A percentile compares a stretch with the other conserved stretches of the same genome.
Evolutionary conservation across 1,139 yeast species (phyloP).

Genomic region (Kodamaea suecica): DNA sequence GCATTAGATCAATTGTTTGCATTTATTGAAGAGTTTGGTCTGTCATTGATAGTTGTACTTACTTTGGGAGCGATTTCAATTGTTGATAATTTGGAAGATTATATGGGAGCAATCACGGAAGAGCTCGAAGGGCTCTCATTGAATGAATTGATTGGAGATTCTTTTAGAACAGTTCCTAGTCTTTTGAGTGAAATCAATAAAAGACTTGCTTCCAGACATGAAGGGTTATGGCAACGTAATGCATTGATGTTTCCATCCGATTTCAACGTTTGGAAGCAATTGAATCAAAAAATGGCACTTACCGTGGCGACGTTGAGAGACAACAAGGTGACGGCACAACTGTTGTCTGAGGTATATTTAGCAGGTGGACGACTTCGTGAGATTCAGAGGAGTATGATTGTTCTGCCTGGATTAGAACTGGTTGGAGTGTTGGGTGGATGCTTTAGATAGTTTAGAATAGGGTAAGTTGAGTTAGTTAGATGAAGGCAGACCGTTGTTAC

Average conservation of each 20-base stretch:
- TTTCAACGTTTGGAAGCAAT: constrained; percentile 61
- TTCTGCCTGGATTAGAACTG: constrained; percentile 24
- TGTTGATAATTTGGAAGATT: constrained; percentile 57
- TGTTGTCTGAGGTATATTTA: constrained; percentile 51
- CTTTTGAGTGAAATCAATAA: constrained; percentile 53
- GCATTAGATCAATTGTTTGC: constrained; percentile 71
- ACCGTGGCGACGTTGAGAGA: constrained; percentile 47
- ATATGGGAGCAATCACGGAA: constrained; percentile 60
- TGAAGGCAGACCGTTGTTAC: background rate
- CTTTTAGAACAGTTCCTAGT: constrained; percentile 54
- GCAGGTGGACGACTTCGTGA: constrained; percentile 47
- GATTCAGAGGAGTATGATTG: constrained; percentile 54
- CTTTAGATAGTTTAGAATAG: background rate
- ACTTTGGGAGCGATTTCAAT: constrained; percentile 81
- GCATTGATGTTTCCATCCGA: constrained; percentile 76
- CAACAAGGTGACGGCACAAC: constrained; percentile 50
- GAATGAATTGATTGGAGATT: constrained; percentile 47
- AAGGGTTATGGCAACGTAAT: constrained; percentile 59
- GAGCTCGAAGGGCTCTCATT: constrained; percentile 58
- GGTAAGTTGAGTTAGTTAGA: background rate
- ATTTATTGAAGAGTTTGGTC: constrained; percentile 60
- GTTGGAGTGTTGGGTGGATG: constrained; percentile 8
- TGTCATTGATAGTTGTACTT: constrained; percentile 62
- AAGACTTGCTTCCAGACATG: constrained; percentile 15
- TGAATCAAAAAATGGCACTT: constrained; percentile 48